These are phyloP conservation scores for Ganoderma boninense DNA, from an alignment of 1,284 basidiomycete species.

Conservation along the genomic window DNA sequence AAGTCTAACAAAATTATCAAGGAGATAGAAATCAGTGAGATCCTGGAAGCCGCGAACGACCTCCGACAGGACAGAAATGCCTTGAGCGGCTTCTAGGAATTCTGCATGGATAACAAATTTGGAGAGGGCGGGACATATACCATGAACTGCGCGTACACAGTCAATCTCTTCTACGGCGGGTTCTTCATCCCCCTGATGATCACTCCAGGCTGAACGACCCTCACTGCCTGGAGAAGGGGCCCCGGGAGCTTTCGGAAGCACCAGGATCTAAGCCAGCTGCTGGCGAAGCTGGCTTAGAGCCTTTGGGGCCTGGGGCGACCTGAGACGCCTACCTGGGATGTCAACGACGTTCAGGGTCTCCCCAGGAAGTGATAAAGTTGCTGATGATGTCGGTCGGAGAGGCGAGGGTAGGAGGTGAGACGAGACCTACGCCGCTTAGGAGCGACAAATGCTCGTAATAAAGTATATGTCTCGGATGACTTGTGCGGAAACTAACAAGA, in stretches of 20 bases:
- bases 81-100: neutral
- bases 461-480: neutral
- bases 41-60: neutral
- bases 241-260: no score
- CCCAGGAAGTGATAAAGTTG: no score
- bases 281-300: no score
- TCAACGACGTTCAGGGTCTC: no score
- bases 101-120: neutral
- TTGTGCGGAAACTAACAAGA: neutral
- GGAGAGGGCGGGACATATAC: neutral
- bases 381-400: neutral
- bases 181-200: no score
- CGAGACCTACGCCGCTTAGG: neutral
- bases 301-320: no score
- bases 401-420: neutral
- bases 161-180: neutral
- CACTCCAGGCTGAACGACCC: no score
- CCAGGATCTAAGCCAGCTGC: no score
- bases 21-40: neutral
- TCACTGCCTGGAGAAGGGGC: no score
- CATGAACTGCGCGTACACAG: neutral
- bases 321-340: no score
- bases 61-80: neutral
- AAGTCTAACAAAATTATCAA: neutral
- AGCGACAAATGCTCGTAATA: neutral